Conservation (phyloP, 495 filamentous ascomycete genomes). For the Xanthoparmelia taractica region DNA sequence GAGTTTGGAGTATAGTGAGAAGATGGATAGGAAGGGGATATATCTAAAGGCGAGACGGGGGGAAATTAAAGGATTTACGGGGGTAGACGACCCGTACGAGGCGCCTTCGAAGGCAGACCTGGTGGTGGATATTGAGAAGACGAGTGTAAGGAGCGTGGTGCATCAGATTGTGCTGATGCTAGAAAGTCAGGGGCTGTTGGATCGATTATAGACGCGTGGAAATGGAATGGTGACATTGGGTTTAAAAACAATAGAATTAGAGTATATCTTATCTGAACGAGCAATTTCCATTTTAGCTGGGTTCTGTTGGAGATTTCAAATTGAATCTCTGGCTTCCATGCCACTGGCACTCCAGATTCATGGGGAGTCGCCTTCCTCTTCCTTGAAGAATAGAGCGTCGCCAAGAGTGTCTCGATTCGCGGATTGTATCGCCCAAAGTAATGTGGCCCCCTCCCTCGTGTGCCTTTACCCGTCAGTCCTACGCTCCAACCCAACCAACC, state of each 20-base stretch:
- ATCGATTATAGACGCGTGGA: conserved; percentile 37
- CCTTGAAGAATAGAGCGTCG: background rate
- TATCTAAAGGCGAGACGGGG: conserved; percentile 77
- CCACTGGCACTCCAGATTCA: background rate
- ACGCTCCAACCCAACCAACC: background rate
- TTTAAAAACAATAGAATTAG: background rate
- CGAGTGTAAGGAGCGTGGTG: conserved; percentile 82
- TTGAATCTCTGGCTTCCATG: background rate
- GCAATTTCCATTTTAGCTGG: background rate
- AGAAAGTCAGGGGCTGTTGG: conserved; percentile 80
- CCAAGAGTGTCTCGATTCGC: background rate
- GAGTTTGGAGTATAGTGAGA: conserved; percentile 82
- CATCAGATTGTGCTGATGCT: conserved; percentile 94
- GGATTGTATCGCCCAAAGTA: background rate
- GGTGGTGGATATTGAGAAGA: conserved; percentile 75
- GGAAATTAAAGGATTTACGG: conserved; percentile 97
- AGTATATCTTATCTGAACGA: background rate
- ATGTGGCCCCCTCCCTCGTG: background rate
- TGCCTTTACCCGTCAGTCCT: background rate
- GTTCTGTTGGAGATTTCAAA: background rate
- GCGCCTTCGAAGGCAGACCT: conserved; percentile 71
- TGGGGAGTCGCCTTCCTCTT: background rate
- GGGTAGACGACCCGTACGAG: conserved; percentile 98
- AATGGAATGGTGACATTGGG: background rate
- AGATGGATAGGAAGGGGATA: conserved; percentile 88